A percentile compares a stretch with the other conserved stretches of the same genome.
Conservation (phyloP, 495 filamentous ascomycete species). For the Podospora pseudopauciseta region DNA sequence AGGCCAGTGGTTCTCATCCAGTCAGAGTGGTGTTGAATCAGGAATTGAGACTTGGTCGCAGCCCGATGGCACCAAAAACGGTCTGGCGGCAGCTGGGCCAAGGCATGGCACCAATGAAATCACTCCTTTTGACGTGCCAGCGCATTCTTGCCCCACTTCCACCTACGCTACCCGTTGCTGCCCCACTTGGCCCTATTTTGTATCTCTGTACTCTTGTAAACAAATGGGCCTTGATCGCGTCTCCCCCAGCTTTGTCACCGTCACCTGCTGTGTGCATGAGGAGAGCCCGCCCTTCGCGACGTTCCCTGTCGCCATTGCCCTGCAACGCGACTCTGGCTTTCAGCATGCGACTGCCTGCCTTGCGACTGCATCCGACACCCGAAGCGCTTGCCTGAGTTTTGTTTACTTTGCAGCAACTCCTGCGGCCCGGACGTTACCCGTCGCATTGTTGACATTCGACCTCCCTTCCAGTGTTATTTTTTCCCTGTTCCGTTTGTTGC, state of each 20-base stretch:
- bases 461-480: neutral
- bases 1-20: neutral
- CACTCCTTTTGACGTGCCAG: neutral
- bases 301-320: constrained; percentile 5
- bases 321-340: constrained; percentile 5
- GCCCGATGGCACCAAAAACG: neutral
- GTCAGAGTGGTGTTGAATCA: neutral
- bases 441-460: neutral
- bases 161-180: constrained; percentile 1
- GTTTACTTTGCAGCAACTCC: neutral
- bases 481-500: constrained; percentile 5
- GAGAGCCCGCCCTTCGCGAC: constrained; percentile 14
- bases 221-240: constrained; percentile 22
- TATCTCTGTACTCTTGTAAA: constrained; percentile 20
- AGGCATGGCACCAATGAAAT: neutral
- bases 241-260: constrained; percentile 13
- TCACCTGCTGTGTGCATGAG: neutral
- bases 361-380: neutral
- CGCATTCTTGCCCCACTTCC: neutral
- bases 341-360: constrained; percentile 11
- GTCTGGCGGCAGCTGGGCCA: neutral
- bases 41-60: neutral
- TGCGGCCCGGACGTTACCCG: neutral
- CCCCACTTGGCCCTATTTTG: constrained; percentile 19
- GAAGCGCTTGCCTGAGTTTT: constrained; percentile 4